Base-by-base conservation (phyloP, 1,284 basidiomycete genomes). In the Fistulinella staudtii region DNA sequence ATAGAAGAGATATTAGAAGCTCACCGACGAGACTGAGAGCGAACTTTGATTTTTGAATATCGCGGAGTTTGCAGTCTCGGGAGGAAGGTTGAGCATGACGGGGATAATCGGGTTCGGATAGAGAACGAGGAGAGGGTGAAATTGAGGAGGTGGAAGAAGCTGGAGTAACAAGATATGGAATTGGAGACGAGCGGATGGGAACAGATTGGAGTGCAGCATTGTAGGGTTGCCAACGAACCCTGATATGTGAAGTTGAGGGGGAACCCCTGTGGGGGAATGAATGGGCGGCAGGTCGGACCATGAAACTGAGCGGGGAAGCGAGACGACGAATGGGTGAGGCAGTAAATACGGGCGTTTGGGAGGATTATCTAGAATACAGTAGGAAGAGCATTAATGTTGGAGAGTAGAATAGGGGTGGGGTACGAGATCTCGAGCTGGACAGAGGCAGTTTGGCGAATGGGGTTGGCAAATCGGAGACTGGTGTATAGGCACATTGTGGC, bases 161-260 rank as follows among this genome's bases (percentile, higher is more conserved):
- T 0, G 82, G 82, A 54, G 83, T 83, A 69, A 77, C 71, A 51
- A 79, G 69, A 68, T 74, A 76, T 36, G 69, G 15, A 49, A 69
- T 54, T 25, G 74, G 65, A 40, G 75, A 69, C 30, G 77, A 73
- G 55, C 68, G 69, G 53, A 14, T 30, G 28, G 28, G 28, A 14
- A 30, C 14, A 9, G 63, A 45, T 17, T 55, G 55, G 34, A 52
- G 13, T 5, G 59, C 51, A 60, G 66, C 52, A 52, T 67, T 61
- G 64, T 87, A 87, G 51, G 85, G 84, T 66, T 88, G 85, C 84
- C 85, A 87, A 56, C 83, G 80, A 57, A 79, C 70, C 63, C 80
- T 69, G 30, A 60, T 41, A 39, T 65, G 62, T 21, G 65, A 47
- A 0, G 61, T 51, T 46, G 82, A 75, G 11, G 79, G 76, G 39